Evolutionary conservation across 2,329 filamentous ascomycete species (phyloP).

Genomic region (Colletotrichum shisoi): DNA sequence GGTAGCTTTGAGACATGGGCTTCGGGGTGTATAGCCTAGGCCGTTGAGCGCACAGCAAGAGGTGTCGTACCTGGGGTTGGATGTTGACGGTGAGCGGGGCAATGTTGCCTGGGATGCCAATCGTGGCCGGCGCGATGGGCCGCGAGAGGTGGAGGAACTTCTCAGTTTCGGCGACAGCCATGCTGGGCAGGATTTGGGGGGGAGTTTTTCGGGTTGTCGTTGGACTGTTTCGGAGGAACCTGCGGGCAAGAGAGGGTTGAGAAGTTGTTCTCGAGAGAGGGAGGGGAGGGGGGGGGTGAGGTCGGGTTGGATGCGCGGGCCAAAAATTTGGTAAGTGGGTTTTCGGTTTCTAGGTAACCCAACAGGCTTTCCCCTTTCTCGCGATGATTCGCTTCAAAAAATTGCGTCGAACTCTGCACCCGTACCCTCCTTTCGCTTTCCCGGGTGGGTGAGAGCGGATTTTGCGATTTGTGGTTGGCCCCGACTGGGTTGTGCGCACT

Average conservation of each 20-base stretch:
- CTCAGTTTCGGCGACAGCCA: conserved; percentile 76
- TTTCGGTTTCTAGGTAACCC: conserved; percentile 29
- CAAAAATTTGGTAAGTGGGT: conserved; percentile 42
- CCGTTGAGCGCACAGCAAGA: conserved; percentile 26
- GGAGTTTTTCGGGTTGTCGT: conserved; percentile 14
- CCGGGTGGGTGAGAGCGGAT: conserved; percentile 49
- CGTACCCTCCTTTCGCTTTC: conserved; percentile 46
- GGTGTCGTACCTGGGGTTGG: conserved; percentile 82
- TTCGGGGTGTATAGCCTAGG: conserved; percentile 7
- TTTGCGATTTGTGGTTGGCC: conserved; percentile 56
- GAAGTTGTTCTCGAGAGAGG: conserved; percentile 40
- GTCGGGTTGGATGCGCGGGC: conserved; percentile 30
- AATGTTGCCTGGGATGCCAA: conserved; percentile 83
- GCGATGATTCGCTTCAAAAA: conserved; percentile 30
- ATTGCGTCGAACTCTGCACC: conserved; percentile 35
- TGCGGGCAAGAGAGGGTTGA: conserved; percentile 29
- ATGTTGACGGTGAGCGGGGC: conserved; percentile 93
- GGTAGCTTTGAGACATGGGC: conserved; percentile 12
- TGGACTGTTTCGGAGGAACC: conserved; percentile 5
- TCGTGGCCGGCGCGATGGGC: conserved; percentile 82
- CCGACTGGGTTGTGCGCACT: conserved; percentile 62
- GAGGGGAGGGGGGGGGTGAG: conserved; percentile 36
- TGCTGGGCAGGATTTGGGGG: conserved; percentile 62
- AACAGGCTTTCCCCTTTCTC: conserved; percentile 11
- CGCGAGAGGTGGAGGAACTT: conserved; percentile 94